A percentile compares a stretch with the other conserved stretches of the same genome.
Conservation (phyloP, 2,329 filamentous ascomycete species). For the Diaporthe vaccinii region DNA sequence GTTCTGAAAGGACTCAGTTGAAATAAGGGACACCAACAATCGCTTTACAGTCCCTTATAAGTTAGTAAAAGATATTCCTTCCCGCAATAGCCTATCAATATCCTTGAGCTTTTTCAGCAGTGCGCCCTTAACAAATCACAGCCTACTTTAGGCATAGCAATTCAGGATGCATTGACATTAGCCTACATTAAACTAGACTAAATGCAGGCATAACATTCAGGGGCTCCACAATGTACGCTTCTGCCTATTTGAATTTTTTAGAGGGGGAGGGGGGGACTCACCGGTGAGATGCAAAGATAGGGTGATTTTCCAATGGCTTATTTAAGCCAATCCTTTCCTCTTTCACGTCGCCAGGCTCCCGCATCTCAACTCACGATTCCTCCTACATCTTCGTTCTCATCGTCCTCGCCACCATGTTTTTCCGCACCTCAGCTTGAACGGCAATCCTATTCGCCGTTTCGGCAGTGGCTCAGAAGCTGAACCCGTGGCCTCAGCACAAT, state of each 20-base stretch:
- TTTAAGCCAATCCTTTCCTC: not conserved
- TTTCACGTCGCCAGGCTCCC: not conserved
- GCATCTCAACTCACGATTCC: not conserved
- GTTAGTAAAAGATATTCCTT: too few species aligned
- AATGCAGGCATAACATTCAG: not conserved
- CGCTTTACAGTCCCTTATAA: too few species aligned
- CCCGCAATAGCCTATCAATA: not conserved
- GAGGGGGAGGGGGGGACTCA: too few species aligned
- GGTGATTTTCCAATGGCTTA: not conserved
- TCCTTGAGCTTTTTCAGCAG: not conserved
- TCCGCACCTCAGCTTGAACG: not conserved
- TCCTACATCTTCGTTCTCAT: not conserved
- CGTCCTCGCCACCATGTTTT: not conserved
- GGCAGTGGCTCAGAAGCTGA: not conserved
- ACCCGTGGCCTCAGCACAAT: not conserved
- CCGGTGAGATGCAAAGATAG: not conserved
- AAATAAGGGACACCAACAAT: not conserved
- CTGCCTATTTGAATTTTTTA: not conserved
- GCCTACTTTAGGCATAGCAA: not conserved
- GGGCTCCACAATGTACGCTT: not conserved
- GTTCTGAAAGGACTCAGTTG: not conserved
- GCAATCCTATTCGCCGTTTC: not conserved
- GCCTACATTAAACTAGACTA: not conserved
- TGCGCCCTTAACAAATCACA: not conserved
- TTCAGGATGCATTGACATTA: not conserved